Evolutionary conservation across 2,329 filamentous ascomycete genomes (phyloP), one percentile per base, ranked within the genome.

Genomic region (Exserohilum rostratum): DNA sequence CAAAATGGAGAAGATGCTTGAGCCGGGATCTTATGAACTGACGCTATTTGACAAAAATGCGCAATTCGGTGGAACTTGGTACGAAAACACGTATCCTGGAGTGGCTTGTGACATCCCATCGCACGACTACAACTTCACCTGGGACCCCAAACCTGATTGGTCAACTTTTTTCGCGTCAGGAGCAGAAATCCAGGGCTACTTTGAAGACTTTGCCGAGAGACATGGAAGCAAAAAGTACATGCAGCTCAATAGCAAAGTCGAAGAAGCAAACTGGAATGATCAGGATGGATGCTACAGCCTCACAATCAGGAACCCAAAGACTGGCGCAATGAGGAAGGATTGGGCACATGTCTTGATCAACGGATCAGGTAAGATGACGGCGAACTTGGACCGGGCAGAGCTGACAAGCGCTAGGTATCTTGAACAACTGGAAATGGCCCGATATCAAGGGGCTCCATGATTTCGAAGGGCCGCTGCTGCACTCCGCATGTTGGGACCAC

Each of bases 121-220:
- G 2, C 84, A 87, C 71, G 85, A 83, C 69, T 87, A 87, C 65
- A 85, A 85, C 64, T 87, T 85, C 64, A 83, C 83, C 2, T 87
- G 83, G 80, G 78, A 81, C 50, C 82, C 81, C 2, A 87, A 87
- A 65, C 80, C 79, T 0, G 79, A 89, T 6, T 82, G 80, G 80
- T 76, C 75, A 5, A 75, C 78, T 11, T 82, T 80, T 64, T 83
- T 82, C 61, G 79, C 78, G 2, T 75, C 74, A 6, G 76, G 78
- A 0, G 72, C 73, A 4, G 80, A 83, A 61, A 83, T 83, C 18
- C 79, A 78, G 64, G 64, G 68, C 9, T 83, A 83, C 56, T 77
- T 82, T 63, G 79, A 82, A 63, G 66, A 67, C 5, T 77, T 82
- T 34, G 78, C 87, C 0, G 76, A 77, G 6, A 88, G 90, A 61